Evolutionary conservation across 2,329 filamentous ascomycete species (phyloP).

Genomic region (Cladosporium phlei): DNA sequence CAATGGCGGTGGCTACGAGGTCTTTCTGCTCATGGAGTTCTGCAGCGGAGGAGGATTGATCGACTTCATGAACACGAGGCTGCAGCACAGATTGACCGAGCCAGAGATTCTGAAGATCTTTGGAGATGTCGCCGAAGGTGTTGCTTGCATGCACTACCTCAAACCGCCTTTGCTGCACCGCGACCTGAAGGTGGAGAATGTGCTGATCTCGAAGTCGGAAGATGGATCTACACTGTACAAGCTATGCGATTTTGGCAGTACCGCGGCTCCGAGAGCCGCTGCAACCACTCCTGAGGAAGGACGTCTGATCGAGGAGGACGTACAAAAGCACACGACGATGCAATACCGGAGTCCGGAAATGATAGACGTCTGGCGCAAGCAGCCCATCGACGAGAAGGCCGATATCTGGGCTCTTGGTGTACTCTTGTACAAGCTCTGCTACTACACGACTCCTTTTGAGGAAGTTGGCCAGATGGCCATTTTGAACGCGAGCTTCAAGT

Average conservation of each 20-base stretch:
- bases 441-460: constrained; percentile 98
- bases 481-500: constrained; percentile 90
- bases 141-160: constrained; percentile 98
- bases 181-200: constrained; percentile 96
- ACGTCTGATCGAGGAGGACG: constrained; percentile 88
- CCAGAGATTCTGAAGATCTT: constrained; percentile 98
- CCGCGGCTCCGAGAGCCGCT: constrained; percentile 76
- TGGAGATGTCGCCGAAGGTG: constrained; percentile 88
- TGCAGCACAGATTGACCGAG: constrained; percentile 94
- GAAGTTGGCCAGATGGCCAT: constrained; percentile 97
- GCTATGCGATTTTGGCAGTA: constrained; percentile 95
- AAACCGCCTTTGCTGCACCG: constrained; percentile 88
- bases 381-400: constrained; percentile 96
- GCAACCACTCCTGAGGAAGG: constrained; percentile 85
- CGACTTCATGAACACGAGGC: constrained; percentile 98
- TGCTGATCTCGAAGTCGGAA: constrained; percentile 66
- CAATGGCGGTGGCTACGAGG: constrained; percentile 89
- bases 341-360: constrained; percentile 98
- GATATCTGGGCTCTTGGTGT: constrained; percentile 98
- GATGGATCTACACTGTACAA: constrained; percentile 75
- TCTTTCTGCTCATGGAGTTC: constrained; percentile 97
- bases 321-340: constrained; percentile 93
- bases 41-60: constrained; percentile 93
- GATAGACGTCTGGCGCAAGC: constrained; percentile 95
- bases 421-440: constrained; percentile 94